These are phyloP conservation scores for Hypoxylon perforatum DNA, from an alignment of 495 filamentous ascomycete genomes.

Conservation along the genomic window DNA sequence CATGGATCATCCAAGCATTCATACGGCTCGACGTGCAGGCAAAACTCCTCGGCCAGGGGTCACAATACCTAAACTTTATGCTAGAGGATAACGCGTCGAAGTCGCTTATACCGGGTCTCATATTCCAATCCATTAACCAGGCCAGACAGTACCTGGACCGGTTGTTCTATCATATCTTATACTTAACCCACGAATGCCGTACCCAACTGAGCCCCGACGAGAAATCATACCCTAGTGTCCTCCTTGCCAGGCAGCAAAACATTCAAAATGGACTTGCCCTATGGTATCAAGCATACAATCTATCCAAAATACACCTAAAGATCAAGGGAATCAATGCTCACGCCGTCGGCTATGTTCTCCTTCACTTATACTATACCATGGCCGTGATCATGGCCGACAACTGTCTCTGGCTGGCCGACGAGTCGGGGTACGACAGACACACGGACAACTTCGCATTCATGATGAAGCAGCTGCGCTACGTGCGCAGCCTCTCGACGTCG, in stretches of 20 bases:
- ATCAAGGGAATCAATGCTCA: neutral
- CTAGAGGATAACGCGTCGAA: slow-evolving; percentile 2
- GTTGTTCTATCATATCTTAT: slow-evolving; percentile 44
- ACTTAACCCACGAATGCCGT: slow-evolving; percentile 39
- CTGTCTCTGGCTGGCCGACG: slow-evolving; percentile 47
- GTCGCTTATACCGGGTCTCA: slow-evolving; percentile 12
- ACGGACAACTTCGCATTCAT: slow-evolving; percentile 53
- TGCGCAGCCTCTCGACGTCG: slow-evolving; percentile 38
- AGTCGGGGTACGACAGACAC: slow-evolving; percentile 56
- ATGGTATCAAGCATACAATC: slow-evolving; percentile 42
- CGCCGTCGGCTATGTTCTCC: slow-evolving; percentile 43
- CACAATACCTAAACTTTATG: slow-evolving; percentile 21
- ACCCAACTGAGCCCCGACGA: neutral
- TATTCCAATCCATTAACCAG: slow-evolving; percentile 42
- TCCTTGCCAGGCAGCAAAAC: slow-evolving; percentile 18
- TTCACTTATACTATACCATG: slow-evolving; percentile 59
- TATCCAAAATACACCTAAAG: neutral
- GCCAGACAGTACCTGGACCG: slow-evolving; percentile 47
- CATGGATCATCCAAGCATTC: slow-evolving; percentile 54
- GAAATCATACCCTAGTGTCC: neutral
- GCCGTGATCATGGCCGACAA: slow-evolving; percentile 58
- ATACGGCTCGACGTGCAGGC: slow-evolving; percentile 50
- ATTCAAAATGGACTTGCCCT: slow-evolving; percentile 32
- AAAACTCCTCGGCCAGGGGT: slow-evolving; percentile 44
- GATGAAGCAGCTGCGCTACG: slow-evolving; percentile 42